Evolutionary conservation across 2,329 filamentous ascomycete genomes (phyloP).

Genomic region (Xylaria sp.): DNA sequence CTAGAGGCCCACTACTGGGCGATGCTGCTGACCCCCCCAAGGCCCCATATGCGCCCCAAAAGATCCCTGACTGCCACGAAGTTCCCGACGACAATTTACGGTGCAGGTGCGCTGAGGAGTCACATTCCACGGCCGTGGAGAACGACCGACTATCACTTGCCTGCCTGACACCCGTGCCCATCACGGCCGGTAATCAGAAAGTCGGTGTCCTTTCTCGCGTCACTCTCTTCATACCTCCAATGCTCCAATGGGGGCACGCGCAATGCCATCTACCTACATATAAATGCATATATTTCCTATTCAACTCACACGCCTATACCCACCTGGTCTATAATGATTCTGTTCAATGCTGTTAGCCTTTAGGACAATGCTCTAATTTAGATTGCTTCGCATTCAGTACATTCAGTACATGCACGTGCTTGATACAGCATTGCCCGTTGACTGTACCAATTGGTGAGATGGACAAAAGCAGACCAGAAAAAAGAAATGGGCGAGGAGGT

Average conservation of each 20-base stretch:
- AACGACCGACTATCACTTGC: conserved; percentile 25
- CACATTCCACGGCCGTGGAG: conserved; percentile 36
- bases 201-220: not conserved
- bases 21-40: conserved; percentile 30
- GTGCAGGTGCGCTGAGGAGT: conserved; percentile 33
- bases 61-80: conserved; percentile 39
- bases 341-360: no score
- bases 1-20: conserved; percentile 19
- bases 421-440: not conserved
- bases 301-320: no score
- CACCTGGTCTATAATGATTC: not conserved
- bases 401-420: not conserved
- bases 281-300: no score
- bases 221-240: not conserved
- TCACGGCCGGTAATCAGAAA: conserved; percentile 14
- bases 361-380: no score
- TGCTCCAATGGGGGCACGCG: no score
- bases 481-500: not conserved
- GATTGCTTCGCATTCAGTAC: no score
- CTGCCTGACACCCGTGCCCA: conserved; percentile 17
- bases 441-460: not conserved
- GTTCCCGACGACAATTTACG: conserved; percentile 42
- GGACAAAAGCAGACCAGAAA: conserved; percentile 7
- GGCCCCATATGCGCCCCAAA: conserved; percentile 31
- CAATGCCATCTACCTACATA: no score